phyloP scores from a whole-genome alignment of 1,284 basidiomycete genomes.

The Malassezia sympodialis region DNA sequence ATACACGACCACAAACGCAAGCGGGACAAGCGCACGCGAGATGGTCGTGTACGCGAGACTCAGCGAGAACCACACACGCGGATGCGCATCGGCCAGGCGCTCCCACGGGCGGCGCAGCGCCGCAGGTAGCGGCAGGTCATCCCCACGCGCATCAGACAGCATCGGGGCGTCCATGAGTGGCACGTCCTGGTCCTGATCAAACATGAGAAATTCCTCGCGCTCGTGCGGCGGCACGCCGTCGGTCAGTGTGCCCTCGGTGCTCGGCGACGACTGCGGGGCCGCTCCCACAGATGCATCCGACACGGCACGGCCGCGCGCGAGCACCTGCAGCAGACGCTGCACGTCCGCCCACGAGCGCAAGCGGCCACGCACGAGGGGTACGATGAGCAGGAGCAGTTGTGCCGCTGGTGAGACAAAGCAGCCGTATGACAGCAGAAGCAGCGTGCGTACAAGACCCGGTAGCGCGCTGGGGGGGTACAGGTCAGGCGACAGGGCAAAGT shows the following conservation, averaged over 20 bases:
- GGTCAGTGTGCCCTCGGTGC: constrained; percentile 9
- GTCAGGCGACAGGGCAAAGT: constrained; percentile 35
- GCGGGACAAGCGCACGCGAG: constrained; percentile 60
- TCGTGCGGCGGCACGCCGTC: not conserved
- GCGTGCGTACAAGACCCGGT: constrained; percentile 27
- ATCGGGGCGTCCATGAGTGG: constrained; percentile 1
- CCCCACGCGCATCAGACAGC: not conserved
- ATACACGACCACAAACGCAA: constrained; percentile 59
- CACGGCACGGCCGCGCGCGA: not conserved
- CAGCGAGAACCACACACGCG: constrained; percentile 6
- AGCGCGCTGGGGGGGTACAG: constrained; percentile 38
- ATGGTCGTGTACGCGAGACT: constrained; percentile 33
- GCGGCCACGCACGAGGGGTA: constrained; percentile 4
- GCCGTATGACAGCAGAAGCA: constrained; percentile 30
- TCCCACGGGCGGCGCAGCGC: not conserved
- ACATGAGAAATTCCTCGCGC: not conserved
- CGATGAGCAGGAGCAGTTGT: constrained; percentile 10
- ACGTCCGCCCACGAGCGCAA: constrained; percentile 5
- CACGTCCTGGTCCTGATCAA: constrained; percentile 2
- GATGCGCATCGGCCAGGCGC: not conserved
- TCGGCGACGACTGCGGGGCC: not conserved
- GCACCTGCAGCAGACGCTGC: not conserved
- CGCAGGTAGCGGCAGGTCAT: not conserved
- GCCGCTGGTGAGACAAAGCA: constrained; percentile 29
- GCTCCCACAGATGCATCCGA: not conserved